Percentiles rank a stretch among this genome's conserved stretches.
These are phyloP conservation scores for Boletus tomentosulus DNA, from an alignment of 768 basidiomycete species.

Conservation along the genomic window DNA sequence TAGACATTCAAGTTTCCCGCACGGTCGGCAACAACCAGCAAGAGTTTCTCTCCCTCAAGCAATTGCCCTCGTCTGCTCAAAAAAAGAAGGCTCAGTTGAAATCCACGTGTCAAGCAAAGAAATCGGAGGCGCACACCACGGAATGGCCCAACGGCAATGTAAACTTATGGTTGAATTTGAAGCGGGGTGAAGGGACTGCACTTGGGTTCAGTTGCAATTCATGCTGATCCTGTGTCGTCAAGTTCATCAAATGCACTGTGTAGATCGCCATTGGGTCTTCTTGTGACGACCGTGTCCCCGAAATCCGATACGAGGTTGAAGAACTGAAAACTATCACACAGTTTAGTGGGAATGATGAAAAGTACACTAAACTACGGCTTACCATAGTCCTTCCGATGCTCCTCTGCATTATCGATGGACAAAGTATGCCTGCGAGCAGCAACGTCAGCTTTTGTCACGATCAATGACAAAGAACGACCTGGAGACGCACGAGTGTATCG, in stretches of 20 bases:
- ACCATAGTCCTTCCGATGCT: constrained; percentile 4
- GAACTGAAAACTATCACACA: neutral
- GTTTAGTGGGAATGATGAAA: neutral
- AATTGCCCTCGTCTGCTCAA: constrained; percentile 37
- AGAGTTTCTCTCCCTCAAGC: constrained; percentile 36
- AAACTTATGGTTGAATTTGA: constrained; percentile 14
- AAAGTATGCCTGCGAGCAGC: constrained; percentile 11
- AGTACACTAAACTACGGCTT: neutral
- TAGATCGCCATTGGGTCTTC: constrained; percentile 15
- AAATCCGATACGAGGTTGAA: neutral
- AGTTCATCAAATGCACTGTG: constrained; percentile 25
- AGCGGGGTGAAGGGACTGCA: constrained; percentile 21
- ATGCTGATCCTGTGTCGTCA: constrained; percentile 28
- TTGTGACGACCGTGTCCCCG: constrained; percentile 5
- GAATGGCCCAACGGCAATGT: constrained; percentile 17
- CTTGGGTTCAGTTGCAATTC: constrained; percentile 22
- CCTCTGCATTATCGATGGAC: neutral
- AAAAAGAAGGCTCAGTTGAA: neutral
- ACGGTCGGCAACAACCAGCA: constrained; percentile 40
- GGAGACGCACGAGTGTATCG: constrained; percentile 6
- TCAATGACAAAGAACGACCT: neutral
- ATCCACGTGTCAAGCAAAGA: neutral
- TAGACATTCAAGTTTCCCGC: constrained; percentile 35
- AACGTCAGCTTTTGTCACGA: neutral
- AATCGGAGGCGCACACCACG: constrained; percentile 10